Evolutionary conservation across 1,139 yeast genomes (phyloP).

Genomic region (Geotrichum candidum): DNA sequence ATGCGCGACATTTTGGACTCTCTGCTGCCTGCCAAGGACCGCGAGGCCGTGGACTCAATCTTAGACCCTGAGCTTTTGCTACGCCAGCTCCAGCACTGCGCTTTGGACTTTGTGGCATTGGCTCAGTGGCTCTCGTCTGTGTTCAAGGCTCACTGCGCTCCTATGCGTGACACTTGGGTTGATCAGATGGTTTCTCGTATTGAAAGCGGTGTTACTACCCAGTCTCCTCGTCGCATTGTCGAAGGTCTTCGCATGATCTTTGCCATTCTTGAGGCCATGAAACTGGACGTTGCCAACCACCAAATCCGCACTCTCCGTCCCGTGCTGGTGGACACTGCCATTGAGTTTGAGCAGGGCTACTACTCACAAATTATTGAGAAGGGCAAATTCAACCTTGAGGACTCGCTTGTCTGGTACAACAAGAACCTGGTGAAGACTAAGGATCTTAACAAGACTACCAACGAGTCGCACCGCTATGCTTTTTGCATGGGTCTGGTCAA

Average conservation of each 20-base stretch:
- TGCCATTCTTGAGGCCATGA: slow-evolving; percentile 91
- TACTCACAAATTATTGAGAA: slow-evolving; percentile 58
- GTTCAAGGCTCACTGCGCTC: slow-evolving; percentile 84
- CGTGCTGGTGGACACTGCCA: slow-evolving; percentile 77
- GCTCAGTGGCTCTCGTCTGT: slow-evolving; percentile 48
- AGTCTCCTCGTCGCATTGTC: slow-evolving; percentile 51
- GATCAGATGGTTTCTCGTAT: slow-evolving; percentile 74
- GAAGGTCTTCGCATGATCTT: slow-evolving; percentile 76
- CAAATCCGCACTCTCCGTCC: slow-evolving; percentile 84
- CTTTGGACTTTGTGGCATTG: slow-evolving; percentile 65
- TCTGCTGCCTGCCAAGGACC: slow-evolving; percentile 67
- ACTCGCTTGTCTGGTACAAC: slow-evolving; percentile 68
- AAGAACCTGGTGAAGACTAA: slow-evolving; percentile 20
- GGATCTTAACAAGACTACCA: neutral
- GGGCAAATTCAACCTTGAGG: slow-evolving; percentile 52
- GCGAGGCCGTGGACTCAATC: slow-evolving; percentile 60
- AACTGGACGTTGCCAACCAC: slow-evolving; percentile 90
- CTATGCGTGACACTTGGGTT: slow-evolving; percentile 90
- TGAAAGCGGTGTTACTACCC: slow-evolving; percentile 51
- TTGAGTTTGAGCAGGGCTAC: slow-evolving; percentile 87
- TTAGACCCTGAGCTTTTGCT: slow-evolving; percentile 72
- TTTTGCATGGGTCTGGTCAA: slow-evolving; percentile 51
- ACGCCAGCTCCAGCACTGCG: slow-evolving; percentile 66
- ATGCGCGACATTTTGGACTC: slow-evolving; percentile 78
- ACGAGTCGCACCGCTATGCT: slow-evolving; percentile 7